Percentiles rank a stretch among this genome's conserved stretches.
Evolutionary conservation across 2,329 filamentous ascomycete species (phyloP).

Genomic region (Amylocarpus encephaloides): DNA sequence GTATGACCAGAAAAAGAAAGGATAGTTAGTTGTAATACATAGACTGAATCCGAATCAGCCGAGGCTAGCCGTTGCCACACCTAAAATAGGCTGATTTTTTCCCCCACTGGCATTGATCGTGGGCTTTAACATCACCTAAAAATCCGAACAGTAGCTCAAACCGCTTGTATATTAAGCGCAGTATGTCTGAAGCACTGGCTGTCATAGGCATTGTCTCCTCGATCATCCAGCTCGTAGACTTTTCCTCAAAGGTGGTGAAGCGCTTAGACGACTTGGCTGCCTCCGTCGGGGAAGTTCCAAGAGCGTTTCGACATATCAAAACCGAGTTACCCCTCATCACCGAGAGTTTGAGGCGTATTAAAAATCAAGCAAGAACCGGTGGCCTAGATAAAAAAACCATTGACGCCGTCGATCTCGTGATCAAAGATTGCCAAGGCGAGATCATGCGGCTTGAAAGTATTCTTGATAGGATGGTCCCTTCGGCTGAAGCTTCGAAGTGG

Average conservation of each 20-base stretch:
- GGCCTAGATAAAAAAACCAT: background rate
- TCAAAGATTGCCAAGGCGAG: constrained; percentile 8
- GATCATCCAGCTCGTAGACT: constrained; percentile 14
- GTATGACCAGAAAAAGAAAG: no score
- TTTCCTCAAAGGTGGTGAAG: constrained; percentile 13
- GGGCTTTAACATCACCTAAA: no score
- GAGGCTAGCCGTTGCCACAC: no score
- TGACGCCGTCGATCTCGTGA: constrained; percentile 5
- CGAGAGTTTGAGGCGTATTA: constrained; percentile 6
- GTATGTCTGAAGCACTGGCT: constrained; percentile 17
- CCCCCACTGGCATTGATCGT: no score
- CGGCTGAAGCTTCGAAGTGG: constrained; percentile 7
- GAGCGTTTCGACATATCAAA: constrained; percentile 15
- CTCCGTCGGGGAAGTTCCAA: constrained; percentile 11
- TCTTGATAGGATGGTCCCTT: constrained; percentile 13
- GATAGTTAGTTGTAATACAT: no score
- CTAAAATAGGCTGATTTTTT: no score
- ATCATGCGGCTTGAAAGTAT: constrained; percentile 10
- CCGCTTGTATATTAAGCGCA: background rate
- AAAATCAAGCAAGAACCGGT: background rate
- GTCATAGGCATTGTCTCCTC: constrained; percentile 12
- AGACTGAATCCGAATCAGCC: no score
- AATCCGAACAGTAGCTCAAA: no score
- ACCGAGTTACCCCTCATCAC: constrained; percentile 14
- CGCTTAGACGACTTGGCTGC: constrained; percentile 15